These are phyloP conservation scores for Cerioporus squamosus DNA, from an alignment of 1,284 basidiomycete species.

Conservation along the genomic window DNA sequence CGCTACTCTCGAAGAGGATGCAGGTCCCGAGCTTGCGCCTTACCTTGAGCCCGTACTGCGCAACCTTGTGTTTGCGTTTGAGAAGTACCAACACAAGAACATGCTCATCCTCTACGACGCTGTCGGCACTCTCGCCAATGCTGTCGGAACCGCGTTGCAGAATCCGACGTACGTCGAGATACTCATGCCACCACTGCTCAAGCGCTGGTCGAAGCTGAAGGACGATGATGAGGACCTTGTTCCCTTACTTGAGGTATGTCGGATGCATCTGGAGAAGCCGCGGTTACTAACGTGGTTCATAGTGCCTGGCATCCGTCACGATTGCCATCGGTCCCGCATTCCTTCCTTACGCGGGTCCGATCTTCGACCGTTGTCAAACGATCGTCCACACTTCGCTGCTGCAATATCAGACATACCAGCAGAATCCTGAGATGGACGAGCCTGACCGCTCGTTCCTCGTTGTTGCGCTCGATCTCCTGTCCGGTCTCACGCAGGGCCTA, in stretches of 20 bases:
- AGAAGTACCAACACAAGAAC: conserved; percentile 99
- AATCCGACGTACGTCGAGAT: conserved; percentile 91
- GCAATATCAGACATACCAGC: conserved; percentile 83
- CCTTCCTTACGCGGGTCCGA: conserved; percentile 85
- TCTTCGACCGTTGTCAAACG: conserved; percentile 90
- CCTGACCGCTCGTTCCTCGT: conserved; percentile 97
- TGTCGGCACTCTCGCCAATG: conserved; percentile 96
- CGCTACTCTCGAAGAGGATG: conserved; percentile 98
- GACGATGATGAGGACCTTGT: conserved; percentile 95
- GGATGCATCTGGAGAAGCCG: conserved; percentile 2
- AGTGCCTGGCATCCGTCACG: conserved; percentile 98
- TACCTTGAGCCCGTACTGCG: conserved; percentile 95
- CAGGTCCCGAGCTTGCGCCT: conserved; percentile 87
- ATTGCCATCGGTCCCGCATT: conserved; percentile 97
- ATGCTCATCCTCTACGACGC: conserved; percentile 98
- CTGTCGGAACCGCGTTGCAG: conserved; percentile 88
- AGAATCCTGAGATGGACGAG: conserved; percentile 88
- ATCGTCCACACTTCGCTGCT: conserved; percentile 86
- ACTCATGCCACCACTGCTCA: conserved; percentile 93
- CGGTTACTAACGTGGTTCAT: conserved; percentile 14
- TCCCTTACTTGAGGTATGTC: conserved; percentile 86
- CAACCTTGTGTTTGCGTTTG: conserved; percentile 95
- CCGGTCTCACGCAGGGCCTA: conserved; percentile 94
- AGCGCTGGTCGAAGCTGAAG: conserved; percentile 87
- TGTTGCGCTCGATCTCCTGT: conserved; percentile 94